Conservation (phyloP, 164 flowering plant genomes). For the Umbellularia californica region DNA sequence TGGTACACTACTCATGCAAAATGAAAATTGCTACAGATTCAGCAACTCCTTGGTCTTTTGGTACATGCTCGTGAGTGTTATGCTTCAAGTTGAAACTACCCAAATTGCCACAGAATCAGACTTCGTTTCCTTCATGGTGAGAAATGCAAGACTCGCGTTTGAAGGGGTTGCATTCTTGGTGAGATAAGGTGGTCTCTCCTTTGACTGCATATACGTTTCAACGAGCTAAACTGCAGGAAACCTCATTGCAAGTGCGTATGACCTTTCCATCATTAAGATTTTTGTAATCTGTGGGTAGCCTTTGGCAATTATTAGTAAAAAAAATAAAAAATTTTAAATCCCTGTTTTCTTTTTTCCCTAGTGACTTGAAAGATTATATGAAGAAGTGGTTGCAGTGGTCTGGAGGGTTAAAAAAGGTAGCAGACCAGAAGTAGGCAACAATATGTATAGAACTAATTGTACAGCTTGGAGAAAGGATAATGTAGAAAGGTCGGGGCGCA, state of each 20-base stretch:
- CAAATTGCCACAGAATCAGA: constrained; percentile 92
- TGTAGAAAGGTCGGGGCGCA: no score
- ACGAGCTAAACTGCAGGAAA: constrained; percentile 79
- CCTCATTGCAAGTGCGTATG: constrained; percentile 88
- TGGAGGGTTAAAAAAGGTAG: no score
- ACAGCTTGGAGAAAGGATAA: no score
- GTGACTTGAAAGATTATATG: constrained; percentile 87
- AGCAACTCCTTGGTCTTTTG: constrained; percentile 96
- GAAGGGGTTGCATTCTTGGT: constrained; percentile 88
- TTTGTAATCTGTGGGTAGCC: background rate
- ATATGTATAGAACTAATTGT: no score
- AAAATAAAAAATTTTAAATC: no score
- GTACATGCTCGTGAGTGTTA: constrained; percentile 97
- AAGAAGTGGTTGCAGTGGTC: constrained; percentile 53
- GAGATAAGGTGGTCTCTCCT: constrained; percentile 98
- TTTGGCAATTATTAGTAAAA: background rate
- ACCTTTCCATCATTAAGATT: background rate
- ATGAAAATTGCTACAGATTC: constrained; percentile 47
- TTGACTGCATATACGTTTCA: constrained; percentile 96
- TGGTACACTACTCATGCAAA: no score
- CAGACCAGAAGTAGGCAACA: no score
- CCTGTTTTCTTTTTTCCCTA: constrained; percentile 18
- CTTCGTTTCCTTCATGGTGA: constrained; percentile 96
- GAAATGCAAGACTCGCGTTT: constrained; percentile 70
- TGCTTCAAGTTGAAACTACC: constrained; percentile 77